Evolutionary conservation across 2,329 filamentous ascomycete genomes (phyloP), one percentile per base, ranked within the genome.

Genomic region (Elsinoe fawcettii): DNA sequence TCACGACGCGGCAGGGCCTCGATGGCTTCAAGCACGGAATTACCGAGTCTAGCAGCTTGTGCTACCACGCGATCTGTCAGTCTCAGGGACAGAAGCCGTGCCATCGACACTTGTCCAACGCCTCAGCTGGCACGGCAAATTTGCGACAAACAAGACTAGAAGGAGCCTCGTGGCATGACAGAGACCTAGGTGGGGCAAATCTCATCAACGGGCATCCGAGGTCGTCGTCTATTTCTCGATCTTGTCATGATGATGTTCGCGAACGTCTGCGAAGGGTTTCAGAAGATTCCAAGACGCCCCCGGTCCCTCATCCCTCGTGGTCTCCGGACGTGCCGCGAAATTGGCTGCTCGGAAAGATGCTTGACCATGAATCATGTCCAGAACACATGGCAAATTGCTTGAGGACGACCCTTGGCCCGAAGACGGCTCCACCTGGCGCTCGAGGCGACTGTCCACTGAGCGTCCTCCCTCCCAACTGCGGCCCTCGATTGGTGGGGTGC

Each of bases 341-440:
- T 53, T 53, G 49, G 30, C 49, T 37, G 49, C 18, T 25, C 49
- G 16, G 16, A 18, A 18, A 39, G 25, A 36, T 36, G 25, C 34
- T 34, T 23, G 25, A 39, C 30, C 30, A 37, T 37, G 49, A 39
- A 30, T 53, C 25, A 32, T n/a, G 49, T 9, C n/a, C 34, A 22
- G 20, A 53, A 32, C 49, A 53, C 49, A 53, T 53, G 49, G 49
- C 49, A 53, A 53, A 39, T 53, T 53, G 46, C 46, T 51, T 32
- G 25, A 20, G 49, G 32, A 37, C 14, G 49, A 53, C 49, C 8
- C 22, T 36, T 53, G 20, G 20, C 46, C 44, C 27, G 44, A 49
- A 49, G 44, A n/a, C 12, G 11, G 47, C 39, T 20, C 39, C 39
- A 20, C 39, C 22, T 43, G 16, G 16, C 11, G 3, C n/a, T 51